Conservation (phyloP, 2,329 filamentous ascomycete species). For the Apiospora phragmitis region DNA sequence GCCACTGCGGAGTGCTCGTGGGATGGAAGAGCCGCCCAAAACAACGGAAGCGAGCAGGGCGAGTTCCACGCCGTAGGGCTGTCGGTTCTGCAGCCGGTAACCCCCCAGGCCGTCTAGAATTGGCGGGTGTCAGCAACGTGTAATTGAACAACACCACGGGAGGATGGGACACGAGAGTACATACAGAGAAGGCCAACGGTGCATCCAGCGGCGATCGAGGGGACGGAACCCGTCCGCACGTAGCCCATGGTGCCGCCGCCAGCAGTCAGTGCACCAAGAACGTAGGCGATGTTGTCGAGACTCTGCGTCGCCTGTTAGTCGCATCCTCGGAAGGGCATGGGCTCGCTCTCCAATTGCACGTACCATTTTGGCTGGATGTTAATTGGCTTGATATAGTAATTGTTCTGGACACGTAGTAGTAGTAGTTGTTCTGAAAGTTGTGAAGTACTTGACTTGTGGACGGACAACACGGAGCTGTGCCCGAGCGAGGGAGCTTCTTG, state of each 20-base stretch:
- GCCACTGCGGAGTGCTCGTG: slow-evolving; percentile 76
- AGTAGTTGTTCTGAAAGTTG: background rate
- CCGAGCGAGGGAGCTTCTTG: background rate
- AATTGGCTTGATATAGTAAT: background rate
- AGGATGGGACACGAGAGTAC: slow-evolving; percentile 18
- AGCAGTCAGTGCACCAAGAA: slow-evolving; percentile 80
- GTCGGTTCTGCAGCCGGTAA: slow-evolving; percentile 72
- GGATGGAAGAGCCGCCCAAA: slow-evolving; percentile 80
- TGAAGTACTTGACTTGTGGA: background rate
- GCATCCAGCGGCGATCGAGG: slow-evolving; percentile 81
- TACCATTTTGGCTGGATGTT: background rate
- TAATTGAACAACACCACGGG: background rate
- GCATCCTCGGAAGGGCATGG: background rate
- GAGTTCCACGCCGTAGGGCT: slow-evolving; percentile 83
- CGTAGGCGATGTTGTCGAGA: slow-evolving; percentile 66
- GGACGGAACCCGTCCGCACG: slow-evolving; percentile 78
- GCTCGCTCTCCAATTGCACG: background rate
- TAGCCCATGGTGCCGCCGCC: slow-evolving; percentile 87
- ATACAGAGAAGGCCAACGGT: slow-evolving; percentile 71
- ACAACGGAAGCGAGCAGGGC: slow-evolving; percentile 86
- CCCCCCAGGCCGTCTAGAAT: slow-evolving; percentile 71
- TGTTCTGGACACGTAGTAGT: background rate
- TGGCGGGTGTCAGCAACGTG: background rate
- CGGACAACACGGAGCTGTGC: background rate
- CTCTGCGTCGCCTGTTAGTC: slow-evolving; percentile 26